Conservation (phyloP, 1,284 basidiomycete species). For the Uromyces viciae-fabae region DNA sequence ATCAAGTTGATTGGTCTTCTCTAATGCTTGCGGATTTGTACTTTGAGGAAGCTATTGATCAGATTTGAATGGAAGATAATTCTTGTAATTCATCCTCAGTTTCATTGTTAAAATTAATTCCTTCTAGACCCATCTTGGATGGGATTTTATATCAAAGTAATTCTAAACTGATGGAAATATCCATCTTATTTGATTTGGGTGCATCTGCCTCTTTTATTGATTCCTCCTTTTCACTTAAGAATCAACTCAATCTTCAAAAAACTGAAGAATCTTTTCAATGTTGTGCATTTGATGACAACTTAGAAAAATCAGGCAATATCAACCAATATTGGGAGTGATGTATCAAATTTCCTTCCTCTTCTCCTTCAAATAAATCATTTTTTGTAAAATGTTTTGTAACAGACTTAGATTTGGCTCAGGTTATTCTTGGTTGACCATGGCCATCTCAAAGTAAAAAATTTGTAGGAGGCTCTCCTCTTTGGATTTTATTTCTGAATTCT, state of each 20-base stretch:
- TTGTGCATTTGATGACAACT: background rate
- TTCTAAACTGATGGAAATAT: background rate
- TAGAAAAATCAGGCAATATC: background rate
- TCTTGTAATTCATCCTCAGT: background rate
- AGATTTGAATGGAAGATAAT: background rate
- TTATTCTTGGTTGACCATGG: background rate
- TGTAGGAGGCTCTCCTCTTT: background rate
- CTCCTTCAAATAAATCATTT: background rate
- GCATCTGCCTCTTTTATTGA: conserved; percentile 3
- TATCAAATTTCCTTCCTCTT: background rate
- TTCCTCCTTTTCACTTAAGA: background rate
- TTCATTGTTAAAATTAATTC: no score
- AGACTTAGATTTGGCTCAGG: background rate
- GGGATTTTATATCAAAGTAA: background rate
- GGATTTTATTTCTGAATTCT: background rate
- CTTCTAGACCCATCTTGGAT: background rate
- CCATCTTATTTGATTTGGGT: background rate
- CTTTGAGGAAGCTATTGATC: background rate
- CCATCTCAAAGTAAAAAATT: background rate
- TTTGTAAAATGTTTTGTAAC: background rate
- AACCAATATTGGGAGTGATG: background rate
- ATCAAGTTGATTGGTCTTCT: no score
- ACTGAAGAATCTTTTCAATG: background rate
- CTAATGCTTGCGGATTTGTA: background rate
- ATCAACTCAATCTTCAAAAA: background rate